phyloP scores from a whole-genome alignment of 192 early-diverging fungal species.

The Dissophora ornata region DNA sequence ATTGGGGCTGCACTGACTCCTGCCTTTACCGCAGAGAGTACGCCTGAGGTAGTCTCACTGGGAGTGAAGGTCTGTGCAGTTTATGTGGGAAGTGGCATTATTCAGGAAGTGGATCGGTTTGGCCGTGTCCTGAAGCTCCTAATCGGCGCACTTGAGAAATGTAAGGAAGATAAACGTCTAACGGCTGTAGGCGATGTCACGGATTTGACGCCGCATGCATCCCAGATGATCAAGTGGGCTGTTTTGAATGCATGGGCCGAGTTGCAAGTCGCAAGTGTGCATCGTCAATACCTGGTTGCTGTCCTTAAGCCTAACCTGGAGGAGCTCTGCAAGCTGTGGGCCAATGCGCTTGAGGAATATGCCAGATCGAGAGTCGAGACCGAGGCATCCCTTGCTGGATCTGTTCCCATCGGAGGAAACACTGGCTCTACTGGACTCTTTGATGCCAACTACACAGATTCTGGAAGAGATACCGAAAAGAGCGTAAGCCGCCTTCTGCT shows the following conservation, averaged over 20 bases:
- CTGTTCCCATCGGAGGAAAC: background rate
- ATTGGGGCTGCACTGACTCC: conserved; percentile 92
- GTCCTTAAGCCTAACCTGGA: conserved; percentile 70
- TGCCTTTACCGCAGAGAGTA: conserved; percentile 79
- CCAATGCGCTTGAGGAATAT: conserved; percentile 69
- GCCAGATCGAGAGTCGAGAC: conserved; percentile 74
- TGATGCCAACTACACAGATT: conserved; percentile 71
- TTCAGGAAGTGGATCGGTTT: conserved; percentile 78
- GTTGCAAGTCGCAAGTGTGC: conserved; percentile 72
- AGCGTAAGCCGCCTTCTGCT: conserved; percentile 64
- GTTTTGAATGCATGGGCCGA: conserved; percentile 86
- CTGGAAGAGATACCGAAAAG: conserved; percentile 74
- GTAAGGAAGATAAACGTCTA: conserved; percentile 66
- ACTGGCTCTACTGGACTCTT: conserved; percentile 50
- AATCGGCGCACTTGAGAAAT: conserved; percentile 75
- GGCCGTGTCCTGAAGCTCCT: conserved; percentile 79
- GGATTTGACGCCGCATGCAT: conserved; percentile 78
- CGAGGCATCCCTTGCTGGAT: conserved; percentile 54
- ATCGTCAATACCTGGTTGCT: conserved; percentile 68
- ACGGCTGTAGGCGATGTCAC: conserved; percentile 65
- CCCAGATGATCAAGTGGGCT: conserved; percentile 80
- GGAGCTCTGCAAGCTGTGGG: conserved; percentile 70
- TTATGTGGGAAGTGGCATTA: conserved; percentile 90
- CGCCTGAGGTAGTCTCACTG: conserved; percentile 77
- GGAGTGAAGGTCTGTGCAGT: conserved; percentile 85